Evolutionary conservation across 2,329 filamentous ascomycete species (phyloP), one percentile per base, ranked within the genome.

Genomic region (Fusarium veterinarium): DNA sequence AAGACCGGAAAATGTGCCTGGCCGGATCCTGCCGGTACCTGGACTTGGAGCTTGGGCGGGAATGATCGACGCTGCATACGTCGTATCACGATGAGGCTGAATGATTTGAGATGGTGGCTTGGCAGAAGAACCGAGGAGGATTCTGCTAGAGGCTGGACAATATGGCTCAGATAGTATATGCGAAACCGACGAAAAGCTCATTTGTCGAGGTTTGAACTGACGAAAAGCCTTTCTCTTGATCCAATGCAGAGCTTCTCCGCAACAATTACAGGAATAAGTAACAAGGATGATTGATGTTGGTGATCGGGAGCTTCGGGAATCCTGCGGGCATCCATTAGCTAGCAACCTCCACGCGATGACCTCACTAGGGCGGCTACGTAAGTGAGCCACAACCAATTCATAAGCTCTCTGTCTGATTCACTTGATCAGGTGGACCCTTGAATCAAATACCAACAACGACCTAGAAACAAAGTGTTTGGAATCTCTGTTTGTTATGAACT

Each of bases 301-400:
- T 51, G 58, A 68, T 74, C 70, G 71, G 71, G 67, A 71, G 48
- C 44, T 40, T 74, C 71, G 71, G 71, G 60, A 60, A 41, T 57
- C 52, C 16, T 64, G 58, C 53, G 44, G 49, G 45, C 44, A 60
- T 28, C 40, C 40, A 57, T 57, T 45, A 33, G 30, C 53, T 59
- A 46, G 53, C 57, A 57, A 48, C 51, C 31, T 58, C 55, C 33
- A 66, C 44, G 64, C 71, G 71, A 74, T 74, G 71, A 74, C 71
- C 71, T 74, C 71, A 74, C 67, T 67, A 59, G 71, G 71, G 64
- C 44, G 60, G 57, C 64, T 71, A 73, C 71, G 64, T 65, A 74
- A 69, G 60, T 44, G 69, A 72, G 69, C 64, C 69, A 72, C 69
- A 72, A 55, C 57, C 58, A 63, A 59, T 53, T 59, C 71, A 48